phyloP scores from a whole-genome alignment of 1,139 yeast genomes.

The Suhomyces atakaporum region DNA sequence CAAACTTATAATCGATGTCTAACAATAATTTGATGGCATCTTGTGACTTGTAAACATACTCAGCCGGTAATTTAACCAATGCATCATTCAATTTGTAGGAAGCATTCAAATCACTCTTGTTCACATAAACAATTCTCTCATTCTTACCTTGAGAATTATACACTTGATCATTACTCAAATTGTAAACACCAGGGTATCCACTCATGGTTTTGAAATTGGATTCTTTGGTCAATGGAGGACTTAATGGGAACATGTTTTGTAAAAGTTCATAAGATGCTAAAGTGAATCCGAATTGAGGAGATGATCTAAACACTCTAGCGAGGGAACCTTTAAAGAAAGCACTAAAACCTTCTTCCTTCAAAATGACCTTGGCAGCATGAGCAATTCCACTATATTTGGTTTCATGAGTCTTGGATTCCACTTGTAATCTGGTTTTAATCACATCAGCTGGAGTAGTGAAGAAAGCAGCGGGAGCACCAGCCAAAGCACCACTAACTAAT shows the following conservation, averaged over 20 bases:
- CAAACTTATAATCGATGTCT: constrained; percentile 64
- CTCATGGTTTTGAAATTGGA: constrained; percentile 48
- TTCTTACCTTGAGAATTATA: constrained; percentile 36
- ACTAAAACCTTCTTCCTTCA: constrained; percentile 69
- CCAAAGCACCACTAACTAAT: constrained; percentile 85
- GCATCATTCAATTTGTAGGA: constrained; percentile 30
- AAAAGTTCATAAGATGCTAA: constrained; percentile 93
- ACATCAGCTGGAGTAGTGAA: constrained; percentile 97
- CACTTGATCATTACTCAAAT: constrained; percentile 50
- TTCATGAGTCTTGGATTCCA: constrained; percentile 78
- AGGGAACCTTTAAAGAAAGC: constrained; percentile 97
- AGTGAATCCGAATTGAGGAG: constrained; percentile 98
- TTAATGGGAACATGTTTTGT: constrained; percentile 47
- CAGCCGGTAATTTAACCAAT: constrained; percentile 47
- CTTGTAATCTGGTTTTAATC: constrained; percentile 91
- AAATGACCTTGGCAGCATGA: constrained; percentile 74
- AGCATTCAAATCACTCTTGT: constrained; percentile 24
- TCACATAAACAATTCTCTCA: constrained; percentile 41
- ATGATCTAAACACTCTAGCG: constrained; percentile 91
- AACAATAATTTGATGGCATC: constrained; percentile 62
- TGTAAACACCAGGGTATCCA: constrained; percentile 52
- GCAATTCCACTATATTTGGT: constrained; percentile 72
- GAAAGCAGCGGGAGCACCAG: constrained; percentile 98
- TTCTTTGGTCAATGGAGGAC: constrained; percentile 48
- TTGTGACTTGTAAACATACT: constrained; percentile 61